Evolutionary conservation across 208 protist species (phyloP).

Genomic region (Trichomonas tenax): DNA sequence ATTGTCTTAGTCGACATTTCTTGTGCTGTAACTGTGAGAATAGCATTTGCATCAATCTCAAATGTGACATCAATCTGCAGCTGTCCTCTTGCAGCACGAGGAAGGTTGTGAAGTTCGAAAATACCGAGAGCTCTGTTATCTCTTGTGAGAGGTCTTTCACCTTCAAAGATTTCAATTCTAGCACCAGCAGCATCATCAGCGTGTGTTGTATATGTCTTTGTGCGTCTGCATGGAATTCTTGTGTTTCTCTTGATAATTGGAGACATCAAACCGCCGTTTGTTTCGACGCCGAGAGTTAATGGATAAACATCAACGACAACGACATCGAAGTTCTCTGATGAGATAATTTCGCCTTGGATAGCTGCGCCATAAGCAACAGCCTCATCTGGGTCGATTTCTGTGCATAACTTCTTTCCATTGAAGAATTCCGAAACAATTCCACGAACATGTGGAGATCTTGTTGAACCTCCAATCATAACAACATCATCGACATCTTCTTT

Average conservation of each 20-base stretch:
- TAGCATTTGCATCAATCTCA: slow-evolving; percentile 76
- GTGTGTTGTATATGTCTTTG: slow-evolving; percentile 81
- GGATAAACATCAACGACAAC: slow-evolving; percentile 79
- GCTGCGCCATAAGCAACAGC: slow-evolving; percentile 94
- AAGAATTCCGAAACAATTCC: slow-evolving; percentile 53
- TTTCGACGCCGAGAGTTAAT: slow-evolving; percentile 81
- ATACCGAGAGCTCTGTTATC: slow-evolving; percentile 87
- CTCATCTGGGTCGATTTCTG: slow-evolving; percentile 64
- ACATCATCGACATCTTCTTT: slow-evolving; percentile 84
- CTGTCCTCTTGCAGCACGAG: slow-evolving; percentile 76
- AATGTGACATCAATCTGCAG: slow-evolving; percentile 62
- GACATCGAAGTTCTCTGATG: slow-evolving; percentile 44
- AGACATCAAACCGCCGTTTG: slow-evolving; percentile 75
- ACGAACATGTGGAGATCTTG: slow-evolving; percentile 72
- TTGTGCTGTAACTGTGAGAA: slow-evolving; percentile 75
- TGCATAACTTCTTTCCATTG: slow-evolving; percentile 73
- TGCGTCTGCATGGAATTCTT: slow-evolving; percentile 70
- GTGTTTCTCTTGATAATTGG: slow-evolving; percentile 61
- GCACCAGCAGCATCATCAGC: slow-evolving; percentile 69
- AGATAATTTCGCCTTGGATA: slow-evolving; percentile 82
- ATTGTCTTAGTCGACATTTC: slow-evolving; percentile 80
- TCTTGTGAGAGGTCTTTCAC: slow-evolving; percentile 87
- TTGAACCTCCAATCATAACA: slow-evolving; percentile 83
- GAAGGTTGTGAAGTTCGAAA: slow-evolving; percentile 88
- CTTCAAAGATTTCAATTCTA: slow-evolving; percentile 84